phyloP scores from a whole-genome alignment of 1,284 basidiomycete species.

The Cryptococcus floricola region DNA sequence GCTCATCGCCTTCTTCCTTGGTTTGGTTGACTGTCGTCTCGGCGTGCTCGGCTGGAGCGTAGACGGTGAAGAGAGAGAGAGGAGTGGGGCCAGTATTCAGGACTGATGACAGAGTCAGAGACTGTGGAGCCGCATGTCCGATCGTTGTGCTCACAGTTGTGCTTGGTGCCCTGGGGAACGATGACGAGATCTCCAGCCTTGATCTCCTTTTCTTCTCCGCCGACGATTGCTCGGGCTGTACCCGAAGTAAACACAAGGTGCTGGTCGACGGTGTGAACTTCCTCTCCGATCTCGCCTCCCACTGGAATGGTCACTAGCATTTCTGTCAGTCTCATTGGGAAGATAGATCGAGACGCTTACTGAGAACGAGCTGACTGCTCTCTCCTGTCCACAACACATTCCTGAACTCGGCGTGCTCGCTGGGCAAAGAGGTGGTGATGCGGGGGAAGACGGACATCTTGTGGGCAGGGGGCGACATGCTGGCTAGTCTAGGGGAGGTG shows the following conservation, averaged over 20 bases:
- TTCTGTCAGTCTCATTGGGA: neutral
- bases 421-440: conserved; percentile 39
- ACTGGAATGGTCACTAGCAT: conserved; percentile 41
- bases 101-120: conserved; percentile 20
- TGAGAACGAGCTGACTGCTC: conserved; percentile 43
- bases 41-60: conserved; percentile 48
- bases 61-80: conserved; percentile 44
- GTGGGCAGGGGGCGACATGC: conserved; percentile 29
- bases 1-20: conserved; percentile 48
- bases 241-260: conserved; percentile 46
- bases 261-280: conserved; percentile 47
- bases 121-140: too few species aligned
- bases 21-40: conserved; percentile 46
- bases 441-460: conserved; percentile 41
- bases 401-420: conserved; percentile 42
- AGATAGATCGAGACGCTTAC: conserved; percentile 6
- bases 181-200: conserved; percentile 48
- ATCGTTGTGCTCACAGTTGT: conserved; percentile 34
- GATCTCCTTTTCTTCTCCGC: conserved; percentile 44
- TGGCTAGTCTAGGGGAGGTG: conserved; percentile 2
- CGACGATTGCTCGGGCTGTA: conserved; percentile 43
- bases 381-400: conserved; percentile 47
- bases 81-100: conserved; percentile 46
- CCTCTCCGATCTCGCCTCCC: conserved; percentile 46
- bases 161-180: conserved; percentile 48